Base-by-base conservation (phyloP, 164 flowering plant genomes). In the Litsea cubeba region DNA sequence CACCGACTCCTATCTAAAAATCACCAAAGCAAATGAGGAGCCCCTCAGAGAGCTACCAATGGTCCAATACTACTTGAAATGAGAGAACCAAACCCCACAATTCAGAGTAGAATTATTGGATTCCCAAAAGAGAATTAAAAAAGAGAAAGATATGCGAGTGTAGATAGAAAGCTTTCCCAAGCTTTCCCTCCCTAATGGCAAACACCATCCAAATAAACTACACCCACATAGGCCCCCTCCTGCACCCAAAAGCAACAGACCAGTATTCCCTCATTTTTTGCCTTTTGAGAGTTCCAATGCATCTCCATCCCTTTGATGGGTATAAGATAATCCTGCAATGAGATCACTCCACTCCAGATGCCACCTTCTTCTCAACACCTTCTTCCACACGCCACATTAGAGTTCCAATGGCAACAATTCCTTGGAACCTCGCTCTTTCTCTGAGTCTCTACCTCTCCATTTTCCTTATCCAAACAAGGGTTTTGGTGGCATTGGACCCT, bases 281-380 rank as follows among this genome's bases (percentile, higher is more conserved):
- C 57, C 82, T 83, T 89, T 88, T 88, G 81, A 87, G 69, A 85
- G 72, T 88, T 83, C 93, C 97, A 88, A 88, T 90, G 97, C 91
- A 90, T 62, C 78, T 72, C 14, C 71, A 32, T 14, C 5, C 23
- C 24, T 40, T 26, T 6, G 10, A 14, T 17, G 17, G 32, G 28
- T 32, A 58, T 54, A 32, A 35, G 28, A 65, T 50, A n/a, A 65
- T 22, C 51, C 28, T 64, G 17, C 20, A 5, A 72, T 3, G 54
- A 28, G 70, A 49, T 35, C 25, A 24, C 22, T 63, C 5, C 66
- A 22, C 28, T 30, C 1, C 70, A 70, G 57, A 12, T 62, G 69
- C 63, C 8, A 60, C 63, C 22, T 26, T 70, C 70, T 70, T 64
- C 68, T 15, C 62, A 65, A 35, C 20, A 46, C 11, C 32, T 46